These are phyloP conservation scores for Termitomyces heimii DNA, from an alignment of 768 basidiomycete genomes.

Conservation along the genomic window DNA sequence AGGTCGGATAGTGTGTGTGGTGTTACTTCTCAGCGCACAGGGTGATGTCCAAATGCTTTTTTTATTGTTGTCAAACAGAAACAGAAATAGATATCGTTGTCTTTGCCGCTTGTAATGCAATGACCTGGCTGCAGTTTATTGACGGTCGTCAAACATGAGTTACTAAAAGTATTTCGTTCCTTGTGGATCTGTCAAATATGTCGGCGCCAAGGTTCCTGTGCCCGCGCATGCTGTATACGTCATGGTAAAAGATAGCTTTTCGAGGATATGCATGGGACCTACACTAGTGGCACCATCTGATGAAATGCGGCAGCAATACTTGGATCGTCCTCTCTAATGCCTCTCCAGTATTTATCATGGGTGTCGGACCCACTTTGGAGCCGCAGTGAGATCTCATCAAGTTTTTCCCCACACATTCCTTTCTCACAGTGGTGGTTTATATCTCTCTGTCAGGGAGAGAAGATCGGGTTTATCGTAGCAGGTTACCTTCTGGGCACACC, in stretches of 20 bases:
- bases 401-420: not conserved
- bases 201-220: not conserved
- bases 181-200: not conserved
- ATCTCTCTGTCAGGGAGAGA: not conserved
- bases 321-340: not conserved
- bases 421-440: conserved; percentile 1
- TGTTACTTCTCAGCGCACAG: not conserved
- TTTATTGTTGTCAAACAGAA: not conserved
- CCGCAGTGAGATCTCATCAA: conserved; percentile 1
- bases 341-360: not conserved
- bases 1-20: not conserved
- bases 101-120: not conserved
- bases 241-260: not conserved
- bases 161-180: not conserved
- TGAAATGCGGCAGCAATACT: not conserved
- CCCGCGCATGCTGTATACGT: not conserved
- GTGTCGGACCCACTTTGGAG: not conserved
- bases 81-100: not conserved
- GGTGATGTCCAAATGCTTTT: not conserved
- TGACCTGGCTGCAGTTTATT: not conserved
- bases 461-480: not conserved
- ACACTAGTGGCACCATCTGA: not conserved
- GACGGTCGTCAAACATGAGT: not conserved
- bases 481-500: not conserved
- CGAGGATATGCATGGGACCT: not conserved